A percentile compares a stretch with the other conserved stretches of the same genome.
These are phyloP conservation scores for Aspergillus cristatus DNA, from an alignment of 495 filamentous ascomycete species.

Conservation along the genomic window DNA sequence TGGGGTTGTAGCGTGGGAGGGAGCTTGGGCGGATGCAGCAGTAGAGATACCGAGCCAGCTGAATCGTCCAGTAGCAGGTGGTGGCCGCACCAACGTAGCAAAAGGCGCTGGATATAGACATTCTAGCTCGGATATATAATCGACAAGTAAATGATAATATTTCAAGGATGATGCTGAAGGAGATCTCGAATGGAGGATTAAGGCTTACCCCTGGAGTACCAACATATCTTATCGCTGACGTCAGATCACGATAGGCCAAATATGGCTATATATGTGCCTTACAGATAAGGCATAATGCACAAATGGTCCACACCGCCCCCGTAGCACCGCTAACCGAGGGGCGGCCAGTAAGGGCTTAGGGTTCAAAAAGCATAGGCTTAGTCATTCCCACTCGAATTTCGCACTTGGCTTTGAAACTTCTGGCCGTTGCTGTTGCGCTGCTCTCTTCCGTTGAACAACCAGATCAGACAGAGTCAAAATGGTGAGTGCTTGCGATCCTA, in stretches of 20 bases:
- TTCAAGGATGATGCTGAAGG: too few species aligned
- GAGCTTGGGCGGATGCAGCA: not conserved
- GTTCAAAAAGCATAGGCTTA: slow-evolving; percentile 20
- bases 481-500: slow-evolving; percentile 25
- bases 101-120: too few species aligned
- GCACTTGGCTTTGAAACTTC: slow-evolving; percentile 28
- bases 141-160: too few species aligned
- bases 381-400: slow-evolving; percentile 43
- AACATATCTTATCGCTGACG: too few species aligned
- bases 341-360: slow-evolving; percentile 35
- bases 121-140: too few species aligned
- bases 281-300: too few species aligned
- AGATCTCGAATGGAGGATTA: too few species aligned
- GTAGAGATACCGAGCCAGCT: not conserved
- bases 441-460: slow-evolving; percentile 35
- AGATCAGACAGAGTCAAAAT: slow-evolving; percentile 41
- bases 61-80: not conserved
- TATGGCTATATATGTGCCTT: too few species aligned
- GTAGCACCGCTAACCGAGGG: slow-evolving; percentile 14
- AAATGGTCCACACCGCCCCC: too few species aligned
- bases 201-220: too few species aligned
- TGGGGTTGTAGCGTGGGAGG: not conserved
- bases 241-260: too few species aligned
- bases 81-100: not conserved
- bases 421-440: slow-evolving; percentile 16